Conservation (phyloP, 2,329 filamentous ascomycete genomes). For the Seiridium unicorne region DNA sequence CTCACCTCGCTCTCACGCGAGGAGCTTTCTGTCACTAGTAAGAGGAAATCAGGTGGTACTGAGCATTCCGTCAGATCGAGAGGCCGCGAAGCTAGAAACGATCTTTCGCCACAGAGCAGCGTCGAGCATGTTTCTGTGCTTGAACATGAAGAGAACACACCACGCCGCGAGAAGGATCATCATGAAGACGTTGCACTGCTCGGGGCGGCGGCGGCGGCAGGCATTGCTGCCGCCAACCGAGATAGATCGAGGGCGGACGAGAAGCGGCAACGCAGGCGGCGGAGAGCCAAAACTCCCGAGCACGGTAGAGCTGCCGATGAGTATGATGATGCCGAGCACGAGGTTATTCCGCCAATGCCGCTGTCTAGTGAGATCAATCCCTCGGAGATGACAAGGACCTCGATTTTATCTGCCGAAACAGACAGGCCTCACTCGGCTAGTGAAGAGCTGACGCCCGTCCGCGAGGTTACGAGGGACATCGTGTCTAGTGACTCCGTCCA, state of each 20-base stretch:
- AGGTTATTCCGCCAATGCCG: slow-evolving; percentile 76
- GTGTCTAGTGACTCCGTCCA: slow-evolving; percentile 57
- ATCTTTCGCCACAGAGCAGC: slow-evolving; percentile 49
- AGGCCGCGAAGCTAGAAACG: slow-evolving; percentile 54
- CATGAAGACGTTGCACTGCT: slow-evolving; percentile 36
- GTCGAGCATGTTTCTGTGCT: slow-evolving; percentile 47
- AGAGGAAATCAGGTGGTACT: slow-evolving; percentile 50
- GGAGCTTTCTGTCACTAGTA: slow-evolving; percentile 49
- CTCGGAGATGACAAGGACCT: slow-evolving; percentile 84
- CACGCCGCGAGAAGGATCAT: slow-evolving; percentile 39
- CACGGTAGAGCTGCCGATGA: slow-evolving; percentile 47
- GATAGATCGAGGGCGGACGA: slow-evolving; percentile 44
- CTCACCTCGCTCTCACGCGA: slow-evolving; percentile 54
- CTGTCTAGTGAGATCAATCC: slow-evolving; percentile 82
- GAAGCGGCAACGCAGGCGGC: slow-evolving; percentile 50
- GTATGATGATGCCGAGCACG: slow-evolving; percentile 50
- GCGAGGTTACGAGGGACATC: slow-evolving; percentile 61
- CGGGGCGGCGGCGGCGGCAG: slow-evolving; percentile 41
- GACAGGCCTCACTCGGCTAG: slow-evolving; percentile 70
- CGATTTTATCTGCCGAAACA: slow-evolving; percentile 79
- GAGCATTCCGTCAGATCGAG: slow-evolving; percentile 51
- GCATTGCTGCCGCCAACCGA: slow-evolving; percentile 33
- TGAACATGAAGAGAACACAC: slow-evolving; percentile 44
- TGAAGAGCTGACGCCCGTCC: slow-evolving; percentile 59
- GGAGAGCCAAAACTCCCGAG: slow-evolving; percentile 50